Base-by-base conservation (phyloP, 805 yeast species). In the Cyberlindnera xishuangbannaensis region DNA sequence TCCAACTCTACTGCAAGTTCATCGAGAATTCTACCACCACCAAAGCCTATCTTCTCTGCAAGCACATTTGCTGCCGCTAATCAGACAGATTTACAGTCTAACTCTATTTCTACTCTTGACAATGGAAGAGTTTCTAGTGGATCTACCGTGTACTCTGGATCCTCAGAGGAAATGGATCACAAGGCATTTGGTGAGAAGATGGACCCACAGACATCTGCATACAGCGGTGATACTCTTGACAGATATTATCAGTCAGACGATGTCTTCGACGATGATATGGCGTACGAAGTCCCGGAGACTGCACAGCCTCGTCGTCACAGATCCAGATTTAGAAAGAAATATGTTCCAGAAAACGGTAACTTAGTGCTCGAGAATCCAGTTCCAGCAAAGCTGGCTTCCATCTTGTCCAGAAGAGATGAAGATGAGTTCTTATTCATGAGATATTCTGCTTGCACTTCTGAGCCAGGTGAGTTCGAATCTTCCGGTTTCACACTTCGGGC, bases 381-480 rank as follows among this genome's bases (percentile, higher is more conserved):
- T 30, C 97, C 99, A 11, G 78, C 87, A 16, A 92, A 88, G 41
- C 67, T 92, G 38, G 76, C 79, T 46, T 78, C 83, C 41, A 88
- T 87, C 44, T 62, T 94, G 35, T 95, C 97, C 5, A 69, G 86
- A 48, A 76, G 92, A 30, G 95, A 85, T 44, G 79, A 81, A 43
- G 95, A 92, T 36, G 99, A 92, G 58, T 92, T 86, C 56, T 79
- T 92, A 12, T 85, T 85, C 60, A 88, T 92, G 97, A 78, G 96
- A 45, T 92, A 92, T 58, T 85, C 97, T 0, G 99, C 98, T 0
- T 88, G 95, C 53, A 92, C 99, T 2, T 71, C 94, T 2, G 88
- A 83, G 36, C 95, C 98, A 2, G 92, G 88, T 58, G 81, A 83
- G 22, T 92, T 84, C 53, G 73, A 75, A 13, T 67, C 64, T 4